Percentiles rank a stretch among this genome's conserved stretches.
phyloP scores from a whole-genome alignment of 495 filamentous ascomycete species.

The Trichocladium uniseriatum region DNA sequence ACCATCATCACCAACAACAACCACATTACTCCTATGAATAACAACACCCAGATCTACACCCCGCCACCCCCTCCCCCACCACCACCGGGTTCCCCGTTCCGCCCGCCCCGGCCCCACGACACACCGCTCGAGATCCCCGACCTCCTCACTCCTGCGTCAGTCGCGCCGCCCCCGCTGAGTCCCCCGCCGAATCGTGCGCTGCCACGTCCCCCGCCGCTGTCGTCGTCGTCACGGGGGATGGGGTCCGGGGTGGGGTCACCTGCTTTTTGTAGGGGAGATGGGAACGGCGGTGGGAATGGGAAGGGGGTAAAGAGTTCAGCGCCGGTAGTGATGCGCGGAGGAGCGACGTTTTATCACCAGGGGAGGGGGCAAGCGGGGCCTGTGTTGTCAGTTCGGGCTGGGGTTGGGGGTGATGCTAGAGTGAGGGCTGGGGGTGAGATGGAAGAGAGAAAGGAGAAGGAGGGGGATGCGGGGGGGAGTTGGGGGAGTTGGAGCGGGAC shows the following conservation, averaged over 20 bases:
- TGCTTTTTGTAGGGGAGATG: too few species aligned
- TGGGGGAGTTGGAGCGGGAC: constrained; percentile 19
- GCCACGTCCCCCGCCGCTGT: not conserved
- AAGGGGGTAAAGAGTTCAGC: too few species aligned
- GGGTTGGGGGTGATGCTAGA: not conserved
- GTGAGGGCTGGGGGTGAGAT: not conserved
- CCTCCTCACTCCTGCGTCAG: constrained; percentile 17
- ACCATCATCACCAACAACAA: not conserved
- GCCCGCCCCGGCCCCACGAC: constrained; percentile 27
- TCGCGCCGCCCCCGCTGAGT: constrained; percentile 12
- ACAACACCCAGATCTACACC: not conserved
- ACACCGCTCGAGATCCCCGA: constrained; percentile 25
- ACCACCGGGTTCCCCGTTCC: constrained; percentile 16
- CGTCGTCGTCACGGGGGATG: not conserved
- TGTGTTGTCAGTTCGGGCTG: too few species aligned
- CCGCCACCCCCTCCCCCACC: not conserved
- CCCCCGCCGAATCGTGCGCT: constrained; percentile 13
- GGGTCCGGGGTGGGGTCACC: not conserved
- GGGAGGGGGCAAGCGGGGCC: too few species aligned
- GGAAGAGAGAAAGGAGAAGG: too few species aligned
- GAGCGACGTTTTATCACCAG: too few species aligned
- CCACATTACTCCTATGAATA: not conserved
- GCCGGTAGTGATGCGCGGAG: too few species aligned
- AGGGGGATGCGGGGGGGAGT: constrained; percentile 8
- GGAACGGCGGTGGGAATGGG: too few species aligned